phyloP scores from a whole-genome alignment of 108 stramenopile species.

The Mayamaea pseudoterrestris region DNA sequence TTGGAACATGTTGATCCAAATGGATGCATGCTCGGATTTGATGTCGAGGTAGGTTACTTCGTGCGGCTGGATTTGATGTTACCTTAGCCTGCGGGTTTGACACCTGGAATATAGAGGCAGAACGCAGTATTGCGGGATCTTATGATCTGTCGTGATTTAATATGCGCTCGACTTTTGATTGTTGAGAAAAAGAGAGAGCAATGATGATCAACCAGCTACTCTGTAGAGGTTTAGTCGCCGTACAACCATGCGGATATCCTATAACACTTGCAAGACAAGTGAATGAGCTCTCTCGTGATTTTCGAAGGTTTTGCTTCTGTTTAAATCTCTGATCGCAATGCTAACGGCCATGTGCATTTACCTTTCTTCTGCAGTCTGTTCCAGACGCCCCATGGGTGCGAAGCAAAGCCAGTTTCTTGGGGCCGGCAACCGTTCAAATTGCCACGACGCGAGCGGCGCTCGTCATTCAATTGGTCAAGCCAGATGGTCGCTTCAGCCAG shows the following conservation, averaged over 20 bases:
- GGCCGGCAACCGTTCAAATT: conserved; percentile 54
- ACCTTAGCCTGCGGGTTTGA: not conserved
- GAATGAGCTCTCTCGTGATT: conserved; percentile 1
- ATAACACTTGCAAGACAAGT: conserved; percentile 3
- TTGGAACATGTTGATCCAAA: conserved; percentile 19
- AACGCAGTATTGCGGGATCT: not conserved
- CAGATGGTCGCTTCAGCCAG: conserved; percentile 14
- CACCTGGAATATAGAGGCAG: not conserved
- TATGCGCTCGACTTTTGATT: not conserved
- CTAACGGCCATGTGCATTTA: not conserved
- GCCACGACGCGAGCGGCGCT: conserved; percentile 38
- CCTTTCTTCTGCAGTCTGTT: conserved; percentile 1
- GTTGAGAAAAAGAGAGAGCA: not conserved
- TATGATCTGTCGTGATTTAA: not conserved
- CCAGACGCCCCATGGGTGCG: conserved; percentile 22
- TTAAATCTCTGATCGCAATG: not conserved
- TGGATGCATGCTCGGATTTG: conserved; percentile 18
- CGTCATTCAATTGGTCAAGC: conserved; percentile 40
- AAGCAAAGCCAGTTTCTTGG: conserved; percentile 14
- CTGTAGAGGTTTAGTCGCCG: conserved; percentile 24
- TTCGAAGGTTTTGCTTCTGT: not conserved
- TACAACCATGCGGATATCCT: not conserved
- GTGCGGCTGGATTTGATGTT: not conserved
- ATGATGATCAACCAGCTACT: conserved; percentile 17
- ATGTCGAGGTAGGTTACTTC: conserved; percentile 25